These are phyloP conservation scores for Coemansia sp. DNA, from an alignment of 192 early-diverging fungal genomes.

Conservation along the genomic window DNA sequence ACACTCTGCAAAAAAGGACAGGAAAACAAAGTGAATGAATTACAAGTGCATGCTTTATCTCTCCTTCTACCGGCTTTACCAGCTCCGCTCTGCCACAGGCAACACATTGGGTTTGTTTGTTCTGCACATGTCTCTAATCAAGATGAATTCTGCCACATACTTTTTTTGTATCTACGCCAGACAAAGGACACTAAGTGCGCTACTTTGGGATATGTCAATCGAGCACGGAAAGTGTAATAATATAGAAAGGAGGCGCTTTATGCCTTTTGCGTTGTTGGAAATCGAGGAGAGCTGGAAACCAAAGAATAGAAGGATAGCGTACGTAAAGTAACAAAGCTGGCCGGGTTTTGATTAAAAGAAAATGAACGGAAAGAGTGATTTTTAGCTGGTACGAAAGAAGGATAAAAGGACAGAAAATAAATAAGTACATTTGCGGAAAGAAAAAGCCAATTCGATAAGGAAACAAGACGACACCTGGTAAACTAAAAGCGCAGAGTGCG, in stretches of 20 bases:
- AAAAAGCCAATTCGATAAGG: background rate
- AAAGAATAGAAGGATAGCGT: background rate
- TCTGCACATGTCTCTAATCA: too few species aligned
- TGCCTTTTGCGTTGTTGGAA: too few species aligned
- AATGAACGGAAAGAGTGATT: background rate
- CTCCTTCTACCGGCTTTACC: background rate
- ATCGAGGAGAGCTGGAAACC: too few species aligned
- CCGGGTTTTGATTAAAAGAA: background rate
- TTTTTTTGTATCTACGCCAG: too few species aligned
- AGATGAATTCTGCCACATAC: too few species aligned
- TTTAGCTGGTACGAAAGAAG: background rate
- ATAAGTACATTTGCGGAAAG: background rate
- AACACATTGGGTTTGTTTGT: too few species aligned
- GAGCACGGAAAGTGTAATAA: too few species aligned
- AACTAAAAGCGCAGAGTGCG: background rate
- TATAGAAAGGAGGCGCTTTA: too few species aligned
- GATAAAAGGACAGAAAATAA: background rate
- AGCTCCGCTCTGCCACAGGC: too few species aligned
- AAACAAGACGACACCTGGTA: background rate
- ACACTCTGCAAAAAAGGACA: background rate
- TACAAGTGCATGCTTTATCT: background rate
- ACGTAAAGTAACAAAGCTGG: background rate
- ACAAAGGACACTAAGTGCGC: too few species aligned
- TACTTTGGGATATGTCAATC: too few species aligned
- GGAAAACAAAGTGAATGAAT: background rate